Evolutionary conservation across 257 asterid genomes (phyloP).

Genomic region (Solanum clarkiae): DNA sequence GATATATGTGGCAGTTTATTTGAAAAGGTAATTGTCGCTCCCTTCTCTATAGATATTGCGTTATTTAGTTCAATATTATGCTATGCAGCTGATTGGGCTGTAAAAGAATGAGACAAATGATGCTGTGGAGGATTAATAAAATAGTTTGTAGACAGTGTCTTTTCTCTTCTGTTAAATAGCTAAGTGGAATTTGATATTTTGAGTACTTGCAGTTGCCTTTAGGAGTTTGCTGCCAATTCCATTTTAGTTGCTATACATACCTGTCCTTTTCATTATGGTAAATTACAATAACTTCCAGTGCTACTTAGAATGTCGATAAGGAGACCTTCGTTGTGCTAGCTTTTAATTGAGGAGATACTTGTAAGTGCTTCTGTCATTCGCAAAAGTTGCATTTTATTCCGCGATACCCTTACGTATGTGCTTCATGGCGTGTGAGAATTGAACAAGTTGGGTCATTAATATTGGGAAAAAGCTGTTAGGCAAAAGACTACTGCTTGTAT

Average conservation of each 20-base stretch:
- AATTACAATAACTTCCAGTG: neutral
- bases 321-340: neutral
- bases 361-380: neutral
- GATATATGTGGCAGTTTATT: slow-evolving; percentile 90
- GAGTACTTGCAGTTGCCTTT: neutral
- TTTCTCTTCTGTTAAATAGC: neutral
- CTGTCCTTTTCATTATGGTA: neutral
- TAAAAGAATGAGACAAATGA: neutral
- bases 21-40: slow-evolving; percentile 52
- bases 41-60: neutral
- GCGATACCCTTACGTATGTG: neutral
- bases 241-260: neutral
- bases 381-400: neutral
- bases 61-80: neutral
- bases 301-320: neutral
- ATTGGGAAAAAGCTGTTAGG: neutral
- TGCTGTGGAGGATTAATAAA: neutral
- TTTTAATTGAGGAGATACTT: neutral
- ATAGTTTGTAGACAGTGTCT: neutral
- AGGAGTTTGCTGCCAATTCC: neutral
- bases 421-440: neutral
- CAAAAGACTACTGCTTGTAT: neutral
- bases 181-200: neutral
- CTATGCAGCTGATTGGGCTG: neutral
- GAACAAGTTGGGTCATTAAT: neutral